phyloP scores from a whole-genome alignment of 176 grass and related monocot species.

The Raddia distichophylla region DNA sequence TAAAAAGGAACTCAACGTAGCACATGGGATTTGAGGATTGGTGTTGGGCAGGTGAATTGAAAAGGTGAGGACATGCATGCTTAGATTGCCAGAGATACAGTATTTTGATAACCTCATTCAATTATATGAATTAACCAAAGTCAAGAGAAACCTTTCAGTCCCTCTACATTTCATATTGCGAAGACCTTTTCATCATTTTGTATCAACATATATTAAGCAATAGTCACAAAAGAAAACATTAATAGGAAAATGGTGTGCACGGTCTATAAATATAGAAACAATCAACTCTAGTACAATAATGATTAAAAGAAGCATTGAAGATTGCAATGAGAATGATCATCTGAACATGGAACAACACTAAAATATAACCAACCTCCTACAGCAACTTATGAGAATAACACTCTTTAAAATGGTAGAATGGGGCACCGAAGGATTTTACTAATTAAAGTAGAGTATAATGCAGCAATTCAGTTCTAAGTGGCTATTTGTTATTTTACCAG shows the following conservation, averaged over 20 bases:
- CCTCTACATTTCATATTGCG: neutral
- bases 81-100: neutral
- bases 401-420: neutral
- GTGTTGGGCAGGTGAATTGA: too few relatives aligned
- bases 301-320: neutral
- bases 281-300: neutral
- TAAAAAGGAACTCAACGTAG: neutral
- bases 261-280: neutral
- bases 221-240: neutral
- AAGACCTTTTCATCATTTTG: neutral
- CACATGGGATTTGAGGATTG: too few relatives aligned
- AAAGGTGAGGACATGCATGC: neutral
- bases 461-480: neutral
- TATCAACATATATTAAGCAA: neutral
- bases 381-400: neutral
- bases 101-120: neutral
- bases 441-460: neutral
- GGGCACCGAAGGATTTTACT: neutral
- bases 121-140: slow-evolving; percentile 11
- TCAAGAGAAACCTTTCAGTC: neutral
- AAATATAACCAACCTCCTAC: neutral
- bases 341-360: neutral
- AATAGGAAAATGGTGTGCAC: neutral
- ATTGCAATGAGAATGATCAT: neutral
- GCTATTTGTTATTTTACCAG: neutral